Evolutionary conservation across 1,284 basidiomycete genomes (phyloP), one percentile per base, ranked within the genome.

Genomic region (Exobasidium rhododendri): DNA sequence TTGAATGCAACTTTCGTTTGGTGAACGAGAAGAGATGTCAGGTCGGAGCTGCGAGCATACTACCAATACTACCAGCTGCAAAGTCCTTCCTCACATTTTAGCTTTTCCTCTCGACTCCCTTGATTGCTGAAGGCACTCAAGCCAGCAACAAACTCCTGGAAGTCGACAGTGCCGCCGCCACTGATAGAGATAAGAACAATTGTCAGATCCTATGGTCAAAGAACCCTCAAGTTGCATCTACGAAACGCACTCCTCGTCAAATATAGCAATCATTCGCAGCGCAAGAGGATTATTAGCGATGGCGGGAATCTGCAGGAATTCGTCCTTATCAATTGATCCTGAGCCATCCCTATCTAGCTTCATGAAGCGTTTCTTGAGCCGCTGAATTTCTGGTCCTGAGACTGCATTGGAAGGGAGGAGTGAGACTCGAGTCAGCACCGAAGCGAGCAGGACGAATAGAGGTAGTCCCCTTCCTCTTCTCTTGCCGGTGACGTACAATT

Each of bases 281-380:
- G 96, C 93, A 53, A 98, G 83, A 0, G 94, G 96, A 81, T 98
- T 98, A 70, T 92, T 94, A 31, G 94, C 94, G 77, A 98, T 97
- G 82, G 96, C 92, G 0, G 96, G 94, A 83, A 98, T 96, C 83
- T 94, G 93, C 58, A 98, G 83, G 81, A 99, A 98, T 82, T 99
- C 94, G 77, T 97, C 94, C 61, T 92, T 90, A 85, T 97, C 94
- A 81, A 99, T 96, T 24, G 92, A 93, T 61, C 96, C 94, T 20
- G 91, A 94, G 43, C 93, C 92, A 82, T 98, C 94, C 85, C 90
- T 90, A 81, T 98, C 96, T 71, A 98, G 88, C 83, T 98, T 98
- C 92, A 98, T 96, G 81, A 98, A 98, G 53, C 94, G 87, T 81
- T 97, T 97, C 86, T 97, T 97, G 70, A 98, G 85, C 50, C 94